Evolutionary conservation across 768 basidiomycete species (phyloP).

Genomic region (Leccinum subtestaceum): DNA sequence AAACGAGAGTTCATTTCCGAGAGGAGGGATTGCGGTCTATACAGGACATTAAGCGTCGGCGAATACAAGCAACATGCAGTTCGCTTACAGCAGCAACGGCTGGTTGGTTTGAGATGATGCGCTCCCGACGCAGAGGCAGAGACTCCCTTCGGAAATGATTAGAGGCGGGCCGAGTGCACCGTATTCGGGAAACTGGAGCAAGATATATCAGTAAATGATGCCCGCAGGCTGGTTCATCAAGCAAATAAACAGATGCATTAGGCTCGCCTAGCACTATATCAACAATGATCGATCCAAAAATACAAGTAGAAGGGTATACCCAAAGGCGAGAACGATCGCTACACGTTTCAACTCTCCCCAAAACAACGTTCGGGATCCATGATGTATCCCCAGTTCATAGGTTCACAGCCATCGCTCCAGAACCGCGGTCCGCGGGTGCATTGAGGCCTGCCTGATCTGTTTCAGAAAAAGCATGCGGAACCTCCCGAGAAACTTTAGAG

Average conservation of each 20-base stretch:
- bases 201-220: too few species aligned
- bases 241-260: slow-evolving; percentile 83
- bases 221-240: slow-evolving; percentile 47
- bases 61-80: too few species aligned
- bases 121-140: slow-evolving; percentile 28
- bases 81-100: too few species aligned
- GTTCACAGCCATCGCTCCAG: slow-evolving; percentile 96
- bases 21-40: too few species aligned
- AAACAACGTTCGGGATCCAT: too few species aligned
- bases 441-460: slow-evolving; percentile 84
- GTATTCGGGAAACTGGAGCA: too few species aligned
- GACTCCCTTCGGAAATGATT: too few species aligned
- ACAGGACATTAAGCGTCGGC: too few species aligned
- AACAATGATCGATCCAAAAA: not conserved
- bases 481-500: slow-evolving; percentile 79
- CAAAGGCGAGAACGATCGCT: slow-evolving; percentile 38
- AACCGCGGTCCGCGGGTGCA: slow-evolving; percentile 99
- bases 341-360: too few species aligned
- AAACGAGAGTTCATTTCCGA: too few species aligned
- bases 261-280: slow-evolving; percentile 52
- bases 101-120: slow-evolving; percentile 71
- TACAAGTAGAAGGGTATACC: slow-evolving; percentile 43
- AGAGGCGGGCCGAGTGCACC: slow-evolving; percentile 47
- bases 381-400: slow-evolving; percentile 78
- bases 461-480: slow-evolving; percentile 62